These are phyloP conservation scores for Penicillium crustosum DNA, from an alignment of 2,329 filamentous ascomycete genomes.

Conservation along the genomic window DNA sequence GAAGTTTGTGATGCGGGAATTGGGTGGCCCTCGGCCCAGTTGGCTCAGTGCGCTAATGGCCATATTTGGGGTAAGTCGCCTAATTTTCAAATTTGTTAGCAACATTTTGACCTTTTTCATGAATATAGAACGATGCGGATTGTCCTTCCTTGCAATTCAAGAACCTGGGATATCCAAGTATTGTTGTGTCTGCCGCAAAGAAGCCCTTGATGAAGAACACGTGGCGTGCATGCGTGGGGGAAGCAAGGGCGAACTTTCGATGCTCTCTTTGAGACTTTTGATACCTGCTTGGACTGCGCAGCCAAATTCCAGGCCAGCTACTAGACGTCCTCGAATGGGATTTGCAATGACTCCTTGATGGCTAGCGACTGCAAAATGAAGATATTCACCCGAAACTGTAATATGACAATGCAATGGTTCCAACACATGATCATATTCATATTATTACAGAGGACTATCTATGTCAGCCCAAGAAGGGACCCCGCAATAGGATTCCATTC, in stretches of 20 bases:
- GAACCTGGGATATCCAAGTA: slow-evolving; percentile 54
- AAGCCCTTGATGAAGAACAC: slow-evolving; percentile 50
- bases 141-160: slow-evolving; percentile 58
- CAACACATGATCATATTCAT: not conserved
- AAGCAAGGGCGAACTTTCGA: slow-evolving; percentile 24
- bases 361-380: not conserved
- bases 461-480: slow-evolving; percentile 59
- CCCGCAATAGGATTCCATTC: slow-evolving; percentile 88
- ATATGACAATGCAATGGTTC: not conserved
- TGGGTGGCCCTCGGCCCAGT: slow-evolving; percentile 47
- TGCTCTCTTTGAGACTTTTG: slow-evolving; percentile 33
- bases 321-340: slow-evolving; percentile 1
- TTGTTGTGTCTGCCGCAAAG: slow-evolving; percentile 53
- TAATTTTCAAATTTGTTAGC: not conserved
- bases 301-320: slow-evolving; percentile 33
- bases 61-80: slow-evolving; percentile 51
- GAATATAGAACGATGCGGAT: slow-evolving; percentile 49
- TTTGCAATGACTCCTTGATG: not conserved
- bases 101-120: slow-evolving; percentile 9
- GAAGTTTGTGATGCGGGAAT: slow-evolving; percentile 53
- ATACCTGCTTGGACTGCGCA: slow-evolving; percentile 38
- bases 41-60: slow-evolving; percentile 51
- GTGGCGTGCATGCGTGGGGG: slow-evolving; percentile 20
- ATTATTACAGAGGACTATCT: not conserved
- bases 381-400: not conserved